phyloP scores from a whole-genome alignment of 1,284 basidiomycete genomes.

The Ceraceosorus guamensis region DNA sequence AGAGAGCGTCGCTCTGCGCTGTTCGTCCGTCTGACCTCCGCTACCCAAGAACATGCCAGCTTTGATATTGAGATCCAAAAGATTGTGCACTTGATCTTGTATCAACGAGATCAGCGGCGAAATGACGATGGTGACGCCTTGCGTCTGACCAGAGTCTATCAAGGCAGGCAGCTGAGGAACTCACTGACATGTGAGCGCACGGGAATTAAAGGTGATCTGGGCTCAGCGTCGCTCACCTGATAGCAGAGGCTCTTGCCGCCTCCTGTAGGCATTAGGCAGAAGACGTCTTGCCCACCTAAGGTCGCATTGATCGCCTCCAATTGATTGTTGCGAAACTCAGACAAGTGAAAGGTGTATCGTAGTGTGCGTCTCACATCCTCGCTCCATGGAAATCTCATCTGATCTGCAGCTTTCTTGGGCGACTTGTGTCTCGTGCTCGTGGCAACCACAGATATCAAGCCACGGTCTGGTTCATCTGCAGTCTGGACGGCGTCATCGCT shows the following conservation, averaged over 20 bases:
- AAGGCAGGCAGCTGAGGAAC: constrained; percentile 64
- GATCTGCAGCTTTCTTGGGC: neutral
- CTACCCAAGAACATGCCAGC: constrained; percentile 61
- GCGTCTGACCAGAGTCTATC: constrained; percentile 65
- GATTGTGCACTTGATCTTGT: constrained; percentile 73
- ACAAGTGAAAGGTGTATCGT: constrained; percentile 62
- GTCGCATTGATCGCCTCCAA: constrained; percentile 77
- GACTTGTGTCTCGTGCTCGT: neutral
- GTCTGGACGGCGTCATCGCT: neutral
- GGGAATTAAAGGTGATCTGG: no score
- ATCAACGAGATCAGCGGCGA: constrained; percentile 86
- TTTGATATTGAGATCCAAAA: constrained; percentile 63
- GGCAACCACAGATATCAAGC: neutral
- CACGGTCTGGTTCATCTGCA: neutral
- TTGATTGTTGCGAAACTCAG: constrained; percentile 73
- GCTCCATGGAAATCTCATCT: constrained; percentile 51
- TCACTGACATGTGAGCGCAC: constrained; percentile 2
- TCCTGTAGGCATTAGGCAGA: constrained; percentile 94
- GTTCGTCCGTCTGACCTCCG: constrained; percentile 55
- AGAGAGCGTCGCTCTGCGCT: constrained; percentile 49
- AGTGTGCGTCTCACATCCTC: constrained; percentile 62
- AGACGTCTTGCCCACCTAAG: constrained; percentile 74
- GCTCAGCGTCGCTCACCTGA: constrained; percentile 48
- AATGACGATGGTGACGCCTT: constrained; percentile 78
- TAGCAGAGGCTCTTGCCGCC: constrained; percentile 72